phyloP scores from a whole-genome alignment of 75 land plant genomes.

The Gnetum montanum region DNA sequence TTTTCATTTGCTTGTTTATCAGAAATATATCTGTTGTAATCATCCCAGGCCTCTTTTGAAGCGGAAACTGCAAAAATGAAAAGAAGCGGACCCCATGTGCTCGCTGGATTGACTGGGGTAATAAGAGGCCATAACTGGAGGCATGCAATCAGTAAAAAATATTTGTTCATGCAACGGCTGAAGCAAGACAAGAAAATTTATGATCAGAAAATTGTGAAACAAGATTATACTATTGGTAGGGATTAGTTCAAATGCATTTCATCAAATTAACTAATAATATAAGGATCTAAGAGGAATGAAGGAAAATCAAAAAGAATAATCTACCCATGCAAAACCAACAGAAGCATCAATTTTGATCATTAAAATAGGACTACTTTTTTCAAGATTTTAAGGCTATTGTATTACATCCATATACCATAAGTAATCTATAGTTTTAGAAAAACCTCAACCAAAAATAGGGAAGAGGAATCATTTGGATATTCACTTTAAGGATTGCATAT shows the following conservation, averaged over 20 bases:
- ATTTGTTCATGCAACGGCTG: slow-evolving; percentile 99
- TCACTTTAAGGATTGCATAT: no score
- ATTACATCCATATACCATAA: no score
- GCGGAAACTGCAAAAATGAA: slow-evolving; percentile 93
- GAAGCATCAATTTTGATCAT: no score
- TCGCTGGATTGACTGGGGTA: slow-evolving; percentile 96
- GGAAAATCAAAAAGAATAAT: not conserved
- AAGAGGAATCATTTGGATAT: no score
- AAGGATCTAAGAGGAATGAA: not conserved
- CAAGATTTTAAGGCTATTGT: no score
- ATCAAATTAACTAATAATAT: not conserved
- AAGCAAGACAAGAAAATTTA: slow-evolving; percentile 9
- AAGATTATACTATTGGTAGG: not conserved
- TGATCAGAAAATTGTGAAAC: not conserved
- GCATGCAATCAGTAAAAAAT: slow-evolving; percentile 86
- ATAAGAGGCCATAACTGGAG: slow-evolving; percentile 96
- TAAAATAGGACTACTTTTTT: no score
- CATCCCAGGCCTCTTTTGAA: slow-evolving; percentile 97
- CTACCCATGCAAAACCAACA: not conserved
- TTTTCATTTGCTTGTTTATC: slow-evolving; percentile 96
- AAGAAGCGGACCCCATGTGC: slow-evolving; percentile 96
- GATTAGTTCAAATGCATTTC: not conserved
- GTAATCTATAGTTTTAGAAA: no score
- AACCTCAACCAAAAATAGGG: no score
- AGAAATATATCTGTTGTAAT: slow-evolving; percentile 78